Percentiles rank a stretch among this genome's conserved stretches.
phyloP scores from a whole-genome alignment of 352 stramenopile species.

The Thraustochytrium sp. region DNA sequence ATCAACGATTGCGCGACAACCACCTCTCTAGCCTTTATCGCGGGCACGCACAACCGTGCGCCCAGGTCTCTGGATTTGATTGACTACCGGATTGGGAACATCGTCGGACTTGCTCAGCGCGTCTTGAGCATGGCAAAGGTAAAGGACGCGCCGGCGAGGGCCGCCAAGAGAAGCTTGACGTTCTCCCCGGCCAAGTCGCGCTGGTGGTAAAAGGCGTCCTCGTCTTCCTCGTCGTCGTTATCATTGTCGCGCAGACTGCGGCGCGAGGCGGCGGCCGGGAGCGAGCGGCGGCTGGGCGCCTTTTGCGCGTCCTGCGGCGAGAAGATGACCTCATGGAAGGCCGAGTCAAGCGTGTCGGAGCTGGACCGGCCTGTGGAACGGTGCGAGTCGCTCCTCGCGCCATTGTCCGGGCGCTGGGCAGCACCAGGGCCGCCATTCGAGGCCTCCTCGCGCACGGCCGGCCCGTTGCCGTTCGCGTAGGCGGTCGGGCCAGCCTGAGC shows the following conservation, averaged over 20 bases:
- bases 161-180: background rate
- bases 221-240: background rate
- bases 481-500: background rate
- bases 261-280: background rate
- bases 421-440: background rate
- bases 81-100: too few species aligned
- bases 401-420: background rate
- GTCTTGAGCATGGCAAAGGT: background rate
- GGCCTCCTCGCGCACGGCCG: background rate
- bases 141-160: background rate
- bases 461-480: background rate
- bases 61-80: too few species aligned
- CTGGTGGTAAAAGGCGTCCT: background rate
- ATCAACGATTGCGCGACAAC: too few species aligned
- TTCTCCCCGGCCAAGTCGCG: background rate
- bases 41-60: too few species aligned
- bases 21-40: too few species aligned
- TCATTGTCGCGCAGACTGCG: too few species aligned
- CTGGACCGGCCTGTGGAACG: background rate
- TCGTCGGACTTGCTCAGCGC: background rate
- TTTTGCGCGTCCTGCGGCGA: background rate
- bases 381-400: background rate
- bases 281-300: background rate
- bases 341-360: background rate
- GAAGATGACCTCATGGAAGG: conserved; percentile 1